These are phyloP conservation scores for Calonectria pseudoturangicola DNA, from an alignment of 2,329 filamentous ascomycete genomes.

Conservation along the genomic window DNA sequence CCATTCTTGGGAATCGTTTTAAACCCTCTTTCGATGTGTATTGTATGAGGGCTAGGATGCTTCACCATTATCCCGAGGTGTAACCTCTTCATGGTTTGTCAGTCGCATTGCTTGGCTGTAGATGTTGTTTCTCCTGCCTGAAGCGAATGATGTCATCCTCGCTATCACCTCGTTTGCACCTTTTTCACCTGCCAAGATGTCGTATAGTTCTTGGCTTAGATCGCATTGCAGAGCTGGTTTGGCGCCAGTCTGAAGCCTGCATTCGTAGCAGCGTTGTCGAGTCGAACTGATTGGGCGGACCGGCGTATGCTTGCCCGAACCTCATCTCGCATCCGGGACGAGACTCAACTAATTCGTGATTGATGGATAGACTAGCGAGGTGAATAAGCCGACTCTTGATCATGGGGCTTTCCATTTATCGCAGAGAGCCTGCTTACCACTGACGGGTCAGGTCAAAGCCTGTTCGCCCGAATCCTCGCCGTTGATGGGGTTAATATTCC, in stretches of 20 bases:
- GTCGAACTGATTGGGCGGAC: not conserved
- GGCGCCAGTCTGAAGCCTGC: no score
- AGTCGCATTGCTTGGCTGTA: not conserved
- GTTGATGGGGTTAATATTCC: not conserved
- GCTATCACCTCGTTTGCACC: not conserved
- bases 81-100: not conserved
- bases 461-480: not conserved
- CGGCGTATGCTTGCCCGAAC: not conserved
- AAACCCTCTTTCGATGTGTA: not conserved
- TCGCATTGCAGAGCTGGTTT: not conserved
- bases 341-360: not conserved
- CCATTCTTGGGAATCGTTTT: not conserved
- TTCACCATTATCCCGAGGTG: not conserved
- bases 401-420: constrained; percentile 4
- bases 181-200: not conserved
- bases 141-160: not conserved
- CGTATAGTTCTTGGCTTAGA: not conserved
- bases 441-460: not conserved
- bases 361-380: constrained; percentile 15
- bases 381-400: constrained; percentile 33
- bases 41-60: not conserved
- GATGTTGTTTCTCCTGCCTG: not conserved
- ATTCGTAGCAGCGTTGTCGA: not conserved
- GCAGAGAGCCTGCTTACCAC: constrained; percentile 27
- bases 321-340: not conserved